These are phyloP conservation scores for Bipolaris gigantea DNA, from an alignment of 2,329 filamentous ascomycete species.

Conservation along the genomic window DNA sequence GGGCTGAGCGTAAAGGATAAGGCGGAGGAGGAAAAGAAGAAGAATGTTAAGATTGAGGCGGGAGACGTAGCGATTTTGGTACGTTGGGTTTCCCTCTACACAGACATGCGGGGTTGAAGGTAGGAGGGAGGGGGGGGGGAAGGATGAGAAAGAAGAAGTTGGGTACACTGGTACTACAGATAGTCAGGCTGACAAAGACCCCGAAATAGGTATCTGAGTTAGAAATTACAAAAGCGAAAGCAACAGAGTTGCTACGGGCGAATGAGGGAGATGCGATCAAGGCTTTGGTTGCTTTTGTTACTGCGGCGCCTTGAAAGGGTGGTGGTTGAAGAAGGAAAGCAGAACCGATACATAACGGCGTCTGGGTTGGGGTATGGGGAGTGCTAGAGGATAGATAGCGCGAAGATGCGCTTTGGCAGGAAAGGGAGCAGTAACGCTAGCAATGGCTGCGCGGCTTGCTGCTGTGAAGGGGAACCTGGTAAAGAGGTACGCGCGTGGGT, in stretches of 20 bases:
- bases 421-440: not conserved
- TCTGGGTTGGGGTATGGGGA: not conserved
- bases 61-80: slow-evolving; percentile 72
- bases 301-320: slow-evolving; percentile 23
- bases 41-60: slow-evolving; percentile 70
- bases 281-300: slow-evolving; percentile 65
- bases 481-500: too few species aligned
- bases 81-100: slow-evolving; percentile 28
- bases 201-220: slow-evolving; percentile 61
- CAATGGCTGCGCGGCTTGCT: not conserved
- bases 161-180: not conserved
- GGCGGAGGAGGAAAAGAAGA: slow-evolving; percentile 44
- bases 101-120: not conserved
- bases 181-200: slow-evolving; percentile 3
- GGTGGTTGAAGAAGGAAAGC: not conserved
- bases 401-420: not conserved
- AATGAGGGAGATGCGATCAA: slow-evolving; percentile 70
- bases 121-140: too few species aligned
- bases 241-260: slow-evolving; percentile 71
- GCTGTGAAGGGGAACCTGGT: too few species aligned
- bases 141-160: too few species aligned
- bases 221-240: slow-evolving; percentile 70
- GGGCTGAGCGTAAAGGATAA: slow-evolving; percentile 54
- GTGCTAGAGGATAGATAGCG: not conserved
- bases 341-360: not conserved